Evolutionary conservation across 2,329 filamentous ascomycete genomes (phyloP).

Genomic region (Calonectria henricotiae): DNA sequence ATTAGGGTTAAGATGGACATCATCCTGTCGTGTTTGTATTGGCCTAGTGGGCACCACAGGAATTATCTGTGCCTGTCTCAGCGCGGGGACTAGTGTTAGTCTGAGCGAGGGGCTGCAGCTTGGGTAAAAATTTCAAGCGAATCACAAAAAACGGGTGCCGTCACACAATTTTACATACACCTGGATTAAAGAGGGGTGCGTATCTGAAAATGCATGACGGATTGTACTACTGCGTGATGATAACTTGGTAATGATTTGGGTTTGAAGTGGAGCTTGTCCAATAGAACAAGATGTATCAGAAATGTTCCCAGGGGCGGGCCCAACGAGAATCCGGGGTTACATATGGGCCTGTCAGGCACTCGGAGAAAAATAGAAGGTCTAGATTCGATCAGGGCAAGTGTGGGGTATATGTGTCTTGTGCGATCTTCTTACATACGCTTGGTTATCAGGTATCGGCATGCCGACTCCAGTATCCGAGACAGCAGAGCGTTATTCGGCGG

Average conservation of each 20-base stretch:
- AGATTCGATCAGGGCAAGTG: not conserved
- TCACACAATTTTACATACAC: no score
- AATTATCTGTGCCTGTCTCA: slow-evolving; percentile 19
- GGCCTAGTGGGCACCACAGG: not conserved
- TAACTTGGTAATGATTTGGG: not conserved
- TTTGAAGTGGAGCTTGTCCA: not conserved
- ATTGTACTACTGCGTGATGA: not conserved
- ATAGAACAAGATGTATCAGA: not conserved
- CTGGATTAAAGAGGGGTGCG: not conserved
- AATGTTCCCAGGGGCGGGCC: not conserved
- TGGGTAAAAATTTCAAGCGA: no score
- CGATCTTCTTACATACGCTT: not conserved
- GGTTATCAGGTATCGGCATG: not conserved
- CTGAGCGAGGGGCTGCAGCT: slow-evolving; percentile 5
- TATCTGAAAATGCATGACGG: no score
- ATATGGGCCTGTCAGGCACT: not conserved
- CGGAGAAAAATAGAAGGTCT: not conserved
- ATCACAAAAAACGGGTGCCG: not conserved
- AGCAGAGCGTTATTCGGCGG: not conserved
- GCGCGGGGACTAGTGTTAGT: slow-evolving; percentile 3
- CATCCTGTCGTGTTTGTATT: slow-evolving; percentile 6
- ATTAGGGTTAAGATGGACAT: slow-evolving; percentile 8
- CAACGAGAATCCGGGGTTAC: slow-evolving; percentile 8
- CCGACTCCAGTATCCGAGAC: slow-evolving; percentile 8
- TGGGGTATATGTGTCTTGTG: not conserved